Base-by-base conservation (phyloP, 192 early-diverging fungal species). In the Cladochytrium replicatum region DNA sequence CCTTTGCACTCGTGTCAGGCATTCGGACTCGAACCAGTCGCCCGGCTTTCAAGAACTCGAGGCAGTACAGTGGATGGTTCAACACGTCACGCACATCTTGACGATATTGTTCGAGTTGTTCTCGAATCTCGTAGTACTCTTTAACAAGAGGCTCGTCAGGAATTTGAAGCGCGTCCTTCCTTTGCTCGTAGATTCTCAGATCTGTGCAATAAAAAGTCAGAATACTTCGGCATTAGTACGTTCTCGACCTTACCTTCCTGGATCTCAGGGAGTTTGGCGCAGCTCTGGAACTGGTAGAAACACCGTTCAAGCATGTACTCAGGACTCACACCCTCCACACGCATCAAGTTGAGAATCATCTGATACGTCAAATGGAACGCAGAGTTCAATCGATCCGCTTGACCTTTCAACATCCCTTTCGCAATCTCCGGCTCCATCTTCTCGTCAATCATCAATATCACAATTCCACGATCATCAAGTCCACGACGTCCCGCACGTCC, bases 401-500 rank as follows among this genome's bases (percentile, higher is more conserved):
- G 8, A 21, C 11, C 24, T 24, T 83, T 85, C 46, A 91, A 74
- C 85, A 91, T 91, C 28, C 68, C 65, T 57, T 91, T 87, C 46
- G 86, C 82, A 0, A 85, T 74, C 0, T 71, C 67, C 4, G 87
- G 83, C 44, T 87, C 84, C 78, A 87, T 86, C 58, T 86, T 86
- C 43, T 84, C 77, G 65, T 86, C 84, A 41, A 88, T 57, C 80
- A 88, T 89, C 68, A 91, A 63, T 34, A 91, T 85, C 2, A 91
- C 88, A 8, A 88, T 78, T 43, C 88, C 88, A 46, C 85, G 79
- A 40, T 87, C 84, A n/a, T n/a, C n/a, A n/a, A n/a, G n/a, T 22
- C 88, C 88, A 63, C 88, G 81, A 31, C 88, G 71, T 43, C 88
- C 88, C 3, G 88, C 88, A 54, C 88, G 82, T 31, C 88, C 88